These are phyloP conservation scores for Cryphonectria radicalis DNA, from an alignment of 2,329 filamentous ascomycete genomes.

Conservation along the genomic window DNA sequence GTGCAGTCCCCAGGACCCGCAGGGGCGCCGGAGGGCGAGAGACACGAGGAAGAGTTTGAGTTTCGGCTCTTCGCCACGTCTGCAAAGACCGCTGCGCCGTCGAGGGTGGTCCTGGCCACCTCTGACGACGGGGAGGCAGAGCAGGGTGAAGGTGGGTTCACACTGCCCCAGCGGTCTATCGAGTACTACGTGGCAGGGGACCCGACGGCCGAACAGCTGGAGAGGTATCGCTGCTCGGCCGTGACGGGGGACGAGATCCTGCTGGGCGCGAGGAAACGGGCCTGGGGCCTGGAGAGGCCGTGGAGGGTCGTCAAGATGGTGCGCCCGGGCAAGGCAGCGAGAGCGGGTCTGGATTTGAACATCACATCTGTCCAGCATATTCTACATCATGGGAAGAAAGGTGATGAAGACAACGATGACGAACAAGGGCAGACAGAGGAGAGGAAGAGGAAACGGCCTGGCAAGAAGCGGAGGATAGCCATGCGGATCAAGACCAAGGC, in stretches of 20 bases:
- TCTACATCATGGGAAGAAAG: neutral
- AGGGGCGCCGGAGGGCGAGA: no score
- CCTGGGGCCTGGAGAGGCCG: slow-evolving; percentile 64
- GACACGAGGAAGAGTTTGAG: slow-evolving; percentile 51
- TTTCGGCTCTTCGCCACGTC: slow-evolving; percentile 61
- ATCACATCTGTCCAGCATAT: slow-evolving; percentile 17
- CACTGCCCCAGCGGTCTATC: slow-evolving; percentile 46
- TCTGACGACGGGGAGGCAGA: slow-evolving; percentile 43
- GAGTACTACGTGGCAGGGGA: slow-evolving; percentile 54
- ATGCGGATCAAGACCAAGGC: slow-evolving; percentile 51
- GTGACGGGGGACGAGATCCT: slow-evolving; percentile 58
- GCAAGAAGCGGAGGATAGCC: slow-evolving; percentile 63
- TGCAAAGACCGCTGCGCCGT: slow-evolving; percentile 38
- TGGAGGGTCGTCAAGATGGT: slow-evolving; percentile 59
- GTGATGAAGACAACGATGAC: slow-evolving; percentile 32
- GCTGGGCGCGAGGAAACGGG: slow-evolving; percentile 45
- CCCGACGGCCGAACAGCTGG: slow-evolving; percentile 42
- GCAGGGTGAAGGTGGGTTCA: slow-evolving; percentile 44
- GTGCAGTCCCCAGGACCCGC: neutral
- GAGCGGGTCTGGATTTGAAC: slow-evolving; percentile 2
- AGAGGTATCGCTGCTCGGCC: slow-evolving; percentile 50
- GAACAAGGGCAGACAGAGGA: slow-evolving; percentile 30
- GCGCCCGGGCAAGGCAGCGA: slow-evolving; percentile 34
- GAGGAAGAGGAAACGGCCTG: slow-evolving; percentile 52
- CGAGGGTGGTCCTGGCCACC: slow-evolving; percentile 54